Evolutionary conservation across 306 rosid species (phyloP), one percentile per base, ranked within the genome.

Genomic region (Cyclanthera cordifolia): DNA sequence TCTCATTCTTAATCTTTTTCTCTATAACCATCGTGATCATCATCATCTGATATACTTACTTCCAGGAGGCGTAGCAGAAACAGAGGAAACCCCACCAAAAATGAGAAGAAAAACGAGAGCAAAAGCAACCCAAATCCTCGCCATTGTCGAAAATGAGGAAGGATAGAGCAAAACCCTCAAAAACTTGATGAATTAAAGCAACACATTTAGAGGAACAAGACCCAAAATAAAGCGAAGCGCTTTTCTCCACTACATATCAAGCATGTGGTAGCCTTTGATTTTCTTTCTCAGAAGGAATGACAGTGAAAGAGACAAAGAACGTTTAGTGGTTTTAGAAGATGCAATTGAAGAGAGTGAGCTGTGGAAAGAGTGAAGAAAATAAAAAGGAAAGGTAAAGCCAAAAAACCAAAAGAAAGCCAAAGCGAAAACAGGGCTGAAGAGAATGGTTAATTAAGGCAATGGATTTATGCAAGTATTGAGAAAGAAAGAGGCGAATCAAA

Each of bases 31-130:
- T 54, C 37, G 25, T 24, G 28, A 37, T n/a, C n/a, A n/a, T 32
- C 20, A 32, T 30, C 24, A 8, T 43, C 74, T 66, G 13, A n/a
- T 65, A 59, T 48, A 86, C 96, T 86, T 74, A 93, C 99, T 93
- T 71, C 88, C 84, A 53, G 96, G 88, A 64, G 95, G 84, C 32
- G 87, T 46, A 28, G 99, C 95, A 41, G 94, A 80, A 83, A 80
- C 88, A 76, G 95, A 79, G 53, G 91, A 81, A 60, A 76, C 73
- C 72, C 83, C 82, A 53, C 77, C 72, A 65, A 82, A 73, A 20
- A 93, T 74, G 71, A 90, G 39, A 37, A 82, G 59, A 72, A 81
- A 76, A 72, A 77, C 60, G 43, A 90, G 82, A 74, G 73, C 34
- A 67, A 84, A 72, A 77, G 61, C 74, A 57, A 74, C 68, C 79